These are phyloP conservation scores for Sporothrix dimorphospora DNA, from an alignment of 2,329 filamentous ascomycete species.

Conservation along the genomic window DNA sequence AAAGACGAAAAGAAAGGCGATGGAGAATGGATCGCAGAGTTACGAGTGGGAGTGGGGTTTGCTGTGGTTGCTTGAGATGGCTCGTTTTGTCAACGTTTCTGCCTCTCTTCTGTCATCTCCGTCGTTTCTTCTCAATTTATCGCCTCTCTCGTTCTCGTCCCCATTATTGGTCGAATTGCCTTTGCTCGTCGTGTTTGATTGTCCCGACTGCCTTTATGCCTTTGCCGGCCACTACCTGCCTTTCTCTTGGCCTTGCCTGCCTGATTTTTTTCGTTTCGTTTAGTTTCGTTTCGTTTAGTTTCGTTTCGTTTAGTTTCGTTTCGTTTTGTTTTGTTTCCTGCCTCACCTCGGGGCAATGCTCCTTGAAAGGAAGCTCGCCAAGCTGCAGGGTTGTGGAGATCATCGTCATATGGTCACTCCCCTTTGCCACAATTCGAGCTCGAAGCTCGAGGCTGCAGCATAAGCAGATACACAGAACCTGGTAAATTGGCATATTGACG, in stretches of 20 bases:
- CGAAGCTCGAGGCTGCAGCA: neutral
- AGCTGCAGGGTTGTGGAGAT: neutral
- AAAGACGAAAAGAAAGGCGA: neutral
- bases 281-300: neutral
- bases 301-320: constrained; percentile 5
- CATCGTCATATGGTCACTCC: neutral
- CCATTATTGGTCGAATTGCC: neutral
- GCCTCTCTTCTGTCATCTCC: neutral
- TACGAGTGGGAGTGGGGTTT: neutral
- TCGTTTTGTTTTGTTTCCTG: neutral
- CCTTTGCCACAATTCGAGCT: constrained; percentile 4
- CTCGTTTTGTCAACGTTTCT: constrained; percentile 1
- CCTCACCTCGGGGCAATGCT: neutral
- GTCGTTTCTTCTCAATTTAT: too few species aligned
- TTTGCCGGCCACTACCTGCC: too few species aligned
- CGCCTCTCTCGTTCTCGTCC: neutral
- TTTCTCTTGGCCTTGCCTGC: neutral
- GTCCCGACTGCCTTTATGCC: neutral
- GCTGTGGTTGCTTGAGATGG: neutral
- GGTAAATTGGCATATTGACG: neutral
- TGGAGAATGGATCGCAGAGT: neutral
- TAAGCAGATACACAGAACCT: neutral
- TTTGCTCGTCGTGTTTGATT: neutral
- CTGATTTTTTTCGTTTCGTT: neutral
- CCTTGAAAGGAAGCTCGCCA: neutral